These are phyloP conservation scores for Fusarium nisikadoi DNA, from an alignment of 2,329 filamentous ascomycete species.

Conservation along the genomic window DNA sequence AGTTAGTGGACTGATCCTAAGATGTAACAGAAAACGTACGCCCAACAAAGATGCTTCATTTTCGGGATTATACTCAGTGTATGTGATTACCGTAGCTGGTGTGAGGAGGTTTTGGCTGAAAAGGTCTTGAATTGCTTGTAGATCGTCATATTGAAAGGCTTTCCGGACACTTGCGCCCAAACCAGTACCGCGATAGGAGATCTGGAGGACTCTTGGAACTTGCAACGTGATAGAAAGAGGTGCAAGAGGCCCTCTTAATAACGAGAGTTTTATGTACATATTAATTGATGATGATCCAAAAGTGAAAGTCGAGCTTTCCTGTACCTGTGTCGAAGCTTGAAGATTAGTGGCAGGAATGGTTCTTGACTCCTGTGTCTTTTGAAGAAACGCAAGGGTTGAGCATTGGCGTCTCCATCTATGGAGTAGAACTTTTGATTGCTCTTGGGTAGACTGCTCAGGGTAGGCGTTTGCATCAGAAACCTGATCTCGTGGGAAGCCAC, in stretches of 20 bases:
- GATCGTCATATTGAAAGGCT: background rate
- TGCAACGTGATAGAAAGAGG: background rate
- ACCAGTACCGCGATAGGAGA: rapidly evolving
- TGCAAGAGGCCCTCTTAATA: rapidly evolving
- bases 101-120: rapidly evolving
- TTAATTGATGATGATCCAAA: background rate
- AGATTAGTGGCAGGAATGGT: background rate
- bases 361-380: background rate
- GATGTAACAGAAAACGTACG: too few relatives aligned
- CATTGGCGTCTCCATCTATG: background rate
- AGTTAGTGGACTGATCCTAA: too few relatives aligned
- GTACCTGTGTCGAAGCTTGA: background rate
- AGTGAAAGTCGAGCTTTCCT: background rate
- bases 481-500: too few relatives aligned
- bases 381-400: background rate
- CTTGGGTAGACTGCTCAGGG: too few relatives aligned
- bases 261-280: background rate
- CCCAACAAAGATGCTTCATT: rapidly evolving
- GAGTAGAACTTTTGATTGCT: rapidly evolving
- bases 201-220: rapidly evolving
- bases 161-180: rapidly evolving
- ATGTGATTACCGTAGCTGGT: rapidly evolving
- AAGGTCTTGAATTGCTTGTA: background rate
- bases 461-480: background rate
- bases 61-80: rapidly evolving